Percentiles rank a stretch among this genome's conserved stretches.
Evolutionary conservation across 345 rosid species (phyloP).

Genomic region (Trapa incisa): DNA sequence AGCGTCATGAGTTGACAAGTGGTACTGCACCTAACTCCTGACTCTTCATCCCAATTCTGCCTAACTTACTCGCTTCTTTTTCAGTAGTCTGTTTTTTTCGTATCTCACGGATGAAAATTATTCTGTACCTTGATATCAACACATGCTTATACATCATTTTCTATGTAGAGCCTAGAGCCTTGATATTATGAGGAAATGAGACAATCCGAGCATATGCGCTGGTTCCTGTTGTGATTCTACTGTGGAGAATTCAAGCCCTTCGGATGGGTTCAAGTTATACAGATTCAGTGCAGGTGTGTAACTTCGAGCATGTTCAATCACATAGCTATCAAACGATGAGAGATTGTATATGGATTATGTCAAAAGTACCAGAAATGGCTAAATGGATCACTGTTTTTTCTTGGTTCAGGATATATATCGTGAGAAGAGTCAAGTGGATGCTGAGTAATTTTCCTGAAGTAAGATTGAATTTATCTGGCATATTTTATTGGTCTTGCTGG

Average conservation of each 20-base stretch:
- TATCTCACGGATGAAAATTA: not conserved
- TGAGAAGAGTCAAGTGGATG: not conserved
- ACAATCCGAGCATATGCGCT: not conserved
- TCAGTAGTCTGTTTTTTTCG: not conserved
- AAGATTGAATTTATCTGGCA: not conserved
- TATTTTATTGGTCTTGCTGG: not conserved
- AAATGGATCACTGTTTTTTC: not conserved
- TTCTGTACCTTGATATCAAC: not conserved
- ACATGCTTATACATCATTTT: not conserved
- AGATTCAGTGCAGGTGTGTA: not conserved
- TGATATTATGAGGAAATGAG: not conserved
- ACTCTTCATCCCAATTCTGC: not conserved
- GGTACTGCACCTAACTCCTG: conserved; percentile 19
- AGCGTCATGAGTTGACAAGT: conserved; percentile 15
- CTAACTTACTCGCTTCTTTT: not conserved
- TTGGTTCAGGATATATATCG: not conserved
- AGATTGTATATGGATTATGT: too few relatives aligned
- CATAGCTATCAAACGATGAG: too few relatives aligned
- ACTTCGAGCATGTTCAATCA: not conserved
- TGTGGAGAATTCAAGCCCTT: not conserved
- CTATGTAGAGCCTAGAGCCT: not conserved
- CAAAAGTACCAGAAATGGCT: not conserved
- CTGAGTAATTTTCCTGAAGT: not conserved
- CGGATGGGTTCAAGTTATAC: not conserved
- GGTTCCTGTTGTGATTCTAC: not conserved